Evolutionary conservation across 2,329 filamentous ascomycete genomes (phyloP), one percentile per base, ranked within the genome.

Genomic region (Fusarium nisikadoi): DNA sequence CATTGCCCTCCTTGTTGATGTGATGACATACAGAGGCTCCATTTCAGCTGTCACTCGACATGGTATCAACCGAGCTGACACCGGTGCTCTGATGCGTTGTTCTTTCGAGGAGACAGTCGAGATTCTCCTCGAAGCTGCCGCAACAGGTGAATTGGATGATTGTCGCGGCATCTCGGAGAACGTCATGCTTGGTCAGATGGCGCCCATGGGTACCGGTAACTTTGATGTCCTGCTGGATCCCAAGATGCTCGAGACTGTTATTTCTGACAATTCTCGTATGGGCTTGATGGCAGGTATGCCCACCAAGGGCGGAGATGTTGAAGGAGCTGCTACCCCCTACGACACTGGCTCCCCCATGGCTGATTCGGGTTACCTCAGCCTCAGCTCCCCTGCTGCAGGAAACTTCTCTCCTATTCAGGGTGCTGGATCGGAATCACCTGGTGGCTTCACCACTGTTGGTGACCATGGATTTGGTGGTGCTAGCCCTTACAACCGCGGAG

Each of bases 51-150:
- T 99, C 72, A 99, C 96, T 62, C 93, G 96, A 83, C 96, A 99
- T 80, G 96, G 96, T 84, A 99, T 99, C 86, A 99, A 99, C 86
- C 91, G 96, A 77, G 94, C 95, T 31, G 96, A 99, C 80, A 99
- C 97, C 70, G 96, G 96, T 86, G 97, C 96, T 14, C 88, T 99
- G 77, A 99, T 99, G 96, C 93, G 96, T 82, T 99, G 97, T 87
- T 99, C 96, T 4, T 99, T 99, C 84, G 96, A 99, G 84, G 97
- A 99, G 83, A 99, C 96, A 1, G 96, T 99, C 43, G 97, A 99
- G 80, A 99, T 99, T 86, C 86, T 99, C 58, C 90, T 99, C 25
- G 96, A 99, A 80, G 97, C 96, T 68, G 96, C 96, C 29, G 94
- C 94, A 20, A 94, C 94, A 55, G 96, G 96, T 80, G 96, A 99